Evolutionary conservation across 148 eudicot genomes (phyloP).

Genomic region (Amaranthus cruentus): DNA sequence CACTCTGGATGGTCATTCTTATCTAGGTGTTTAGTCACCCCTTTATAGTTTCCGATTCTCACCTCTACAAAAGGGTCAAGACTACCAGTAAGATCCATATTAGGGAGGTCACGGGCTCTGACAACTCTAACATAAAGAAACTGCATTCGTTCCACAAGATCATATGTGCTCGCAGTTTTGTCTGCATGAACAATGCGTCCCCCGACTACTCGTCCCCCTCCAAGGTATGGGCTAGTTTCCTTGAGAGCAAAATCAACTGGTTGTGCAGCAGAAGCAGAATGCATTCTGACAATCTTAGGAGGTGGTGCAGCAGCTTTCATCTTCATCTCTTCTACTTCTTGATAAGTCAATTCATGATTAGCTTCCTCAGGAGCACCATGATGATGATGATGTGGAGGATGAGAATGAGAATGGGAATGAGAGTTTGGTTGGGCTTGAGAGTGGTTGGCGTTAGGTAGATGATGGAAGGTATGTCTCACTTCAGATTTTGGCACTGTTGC

Average conservation of each 20-base stretch:
- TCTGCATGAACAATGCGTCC: constrained; percentile 75
- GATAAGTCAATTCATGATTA: constrained; percentile 53
- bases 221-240: constrained; percentile 94
- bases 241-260: constrained; percentile 86
- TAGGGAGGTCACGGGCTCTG: constrained; percentile 87
- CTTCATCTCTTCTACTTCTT: constrained; percentile 64
- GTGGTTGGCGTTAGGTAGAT: constrained; percentile 55
- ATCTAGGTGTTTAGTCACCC: constrained; percentile 80
- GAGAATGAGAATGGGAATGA: constrained; percentile 25
- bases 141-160: constrained; percentile 88
- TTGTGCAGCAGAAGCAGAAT: constrained; percentile 66
- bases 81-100: constrained; percentile 87
- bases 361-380: constrained; percentile 19
- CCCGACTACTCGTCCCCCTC: constrained; percentile 93
- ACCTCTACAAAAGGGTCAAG: constrained; percentile 92
- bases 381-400: constrained; percentile 25
- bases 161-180: constrained; percentile 65
- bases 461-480: constrained; percentile 65
- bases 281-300: constrained; percentile 65
- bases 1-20: constrained; percentile 79
- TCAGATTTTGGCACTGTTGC: constrained; percentile 33
- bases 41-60: constrained; percentile 81
- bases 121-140: constrained; percentile 87
- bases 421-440: constrained; percentile 20
- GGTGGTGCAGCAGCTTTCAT: constrained; percentile 67